Conservation (phyloP, 108 stramenopile genomes). For the Nitzschia sp. region DNA sequence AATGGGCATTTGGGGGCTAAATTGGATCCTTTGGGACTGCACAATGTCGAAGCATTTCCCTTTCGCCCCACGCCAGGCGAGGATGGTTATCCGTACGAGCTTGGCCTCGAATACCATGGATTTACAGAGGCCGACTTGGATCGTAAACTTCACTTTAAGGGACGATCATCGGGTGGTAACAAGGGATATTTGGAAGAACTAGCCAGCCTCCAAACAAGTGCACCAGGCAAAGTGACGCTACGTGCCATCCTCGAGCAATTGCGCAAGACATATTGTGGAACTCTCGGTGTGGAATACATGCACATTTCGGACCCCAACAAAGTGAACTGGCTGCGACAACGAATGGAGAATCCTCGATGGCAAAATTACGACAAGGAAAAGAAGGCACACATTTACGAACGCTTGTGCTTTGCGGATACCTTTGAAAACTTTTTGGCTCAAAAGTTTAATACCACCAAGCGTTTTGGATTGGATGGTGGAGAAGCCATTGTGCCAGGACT, state of each 20-base stretch:
- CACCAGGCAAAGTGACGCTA: constrained; percentile 84
- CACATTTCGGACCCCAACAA: constrained; percentile 91
- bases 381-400: constrained; percentile 92
- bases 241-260: constrained; percentile 83
- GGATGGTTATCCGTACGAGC: constrained; percentile 75
- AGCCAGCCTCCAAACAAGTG: no score
- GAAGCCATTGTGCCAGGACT: constrained; percentile 96
- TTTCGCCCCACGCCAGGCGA: constrained; percentile 49
- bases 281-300: constrained; percentile 98
- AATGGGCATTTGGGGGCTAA: constrained; percentile 95
- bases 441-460: constrained; percentile 99
- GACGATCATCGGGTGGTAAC: constrained; percentile 83
- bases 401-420: constrained; percentile 94
- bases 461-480: constrained; percentile 98
- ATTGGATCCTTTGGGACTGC: constrained; percentile 94
- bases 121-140: constrained; percentile 92
- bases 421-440: constrained; percentile 97
- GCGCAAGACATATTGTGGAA: constrained; percentile 93
- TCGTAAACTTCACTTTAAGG: constrained; percentile 86
- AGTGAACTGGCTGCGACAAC: constrained; percentile 98
- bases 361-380: constrained; percentile 77
- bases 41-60: constrained; percentile 81
- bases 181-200: constrained; percentile 96
- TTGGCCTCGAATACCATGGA: constrained; percentile 91
- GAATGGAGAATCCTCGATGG: constrained; percentile 93